Percentiles rank a stretch among this genome's conserved stretches.
These are phyloP conservation scores for Omphalotus guepiniiformis DNA, from an alignment of 768 basidiomycete species.

Conservation along the genomic window DNA sequence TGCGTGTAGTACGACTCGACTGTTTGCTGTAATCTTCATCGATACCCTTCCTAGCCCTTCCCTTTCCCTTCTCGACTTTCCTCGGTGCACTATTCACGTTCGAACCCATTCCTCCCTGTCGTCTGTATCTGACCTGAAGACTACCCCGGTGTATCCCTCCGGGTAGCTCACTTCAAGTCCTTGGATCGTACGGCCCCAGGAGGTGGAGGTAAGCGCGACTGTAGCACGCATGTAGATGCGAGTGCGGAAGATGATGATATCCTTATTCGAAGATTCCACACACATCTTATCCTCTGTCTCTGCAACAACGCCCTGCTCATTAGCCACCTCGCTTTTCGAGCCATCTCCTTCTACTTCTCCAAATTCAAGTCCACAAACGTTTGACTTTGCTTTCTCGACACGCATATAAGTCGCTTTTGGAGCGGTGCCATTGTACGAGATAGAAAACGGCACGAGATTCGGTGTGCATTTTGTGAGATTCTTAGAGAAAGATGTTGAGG, in stretches of 20 bases:
- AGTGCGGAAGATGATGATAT: background rate
- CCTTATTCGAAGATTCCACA: background rate
- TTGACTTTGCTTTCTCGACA: constrained; percentile 38
- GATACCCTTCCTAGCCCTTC: background rate
- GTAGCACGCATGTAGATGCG: background rate
- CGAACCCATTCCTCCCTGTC: constrained; percentile 15
- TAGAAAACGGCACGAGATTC: constrained; percentile 81
- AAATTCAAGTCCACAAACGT: constrained; percentile 21
- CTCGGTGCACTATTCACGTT: constrained; percentile 13
- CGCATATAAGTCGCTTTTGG: constrained; percentile 73
- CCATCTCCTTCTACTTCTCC: background rate
- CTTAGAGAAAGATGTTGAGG: background rate
- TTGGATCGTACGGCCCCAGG: constrained; percentile 72
- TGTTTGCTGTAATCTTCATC: background rate
- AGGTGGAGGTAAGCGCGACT: constrained; percentile 45
- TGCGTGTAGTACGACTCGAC: constrained; percentile 22
- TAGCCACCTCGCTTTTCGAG: background rate
- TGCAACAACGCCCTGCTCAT: constrained; percentile 1
- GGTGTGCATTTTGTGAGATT: constrained; percentile 38
- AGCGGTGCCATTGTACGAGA: constrained; percentile 65
- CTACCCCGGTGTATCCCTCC: constrained; percentile 61
- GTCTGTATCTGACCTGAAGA: constrained; percentile 37
- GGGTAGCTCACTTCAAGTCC: constrained; percentile 62
- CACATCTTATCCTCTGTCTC: background rate
- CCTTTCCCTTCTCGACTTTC: constrained; percentile 12